phyloP scores from a whole-genome alignment of 305 asterid genomes.

The Solanum hybrid region DNA sequence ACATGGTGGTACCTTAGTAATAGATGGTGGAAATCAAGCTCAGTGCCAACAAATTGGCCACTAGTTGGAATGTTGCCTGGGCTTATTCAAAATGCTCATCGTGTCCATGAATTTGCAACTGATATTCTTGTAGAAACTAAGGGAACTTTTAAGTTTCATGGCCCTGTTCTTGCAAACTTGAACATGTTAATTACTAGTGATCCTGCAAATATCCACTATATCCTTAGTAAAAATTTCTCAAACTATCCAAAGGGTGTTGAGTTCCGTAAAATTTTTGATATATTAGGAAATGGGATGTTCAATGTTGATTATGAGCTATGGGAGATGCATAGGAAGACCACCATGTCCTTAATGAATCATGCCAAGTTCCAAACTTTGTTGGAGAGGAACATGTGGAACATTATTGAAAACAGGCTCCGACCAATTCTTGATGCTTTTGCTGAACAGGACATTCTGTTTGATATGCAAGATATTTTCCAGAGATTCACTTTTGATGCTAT shows the following conservation, averaged over 20 bases:
- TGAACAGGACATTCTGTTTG: neutral
- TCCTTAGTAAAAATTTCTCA: conserved; percentile 11
- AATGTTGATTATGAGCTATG: conserved; percentile 1
- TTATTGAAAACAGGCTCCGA: neutral
- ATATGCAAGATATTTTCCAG: neutral
- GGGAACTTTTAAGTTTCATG: neutral
- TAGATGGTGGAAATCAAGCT: neutral
- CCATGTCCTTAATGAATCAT: neutral
- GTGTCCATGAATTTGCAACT: conserved; percentile 9
- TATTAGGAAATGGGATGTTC: conserved; percentile 10
- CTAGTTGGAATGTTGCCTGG: conserved; percentile 23
- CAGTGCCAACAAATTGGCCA: conserved; percentile 16
- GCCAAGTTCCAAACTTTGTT: neutral
- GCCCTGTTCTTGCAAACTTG: neutral
- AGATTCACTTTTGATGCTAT: neutral
- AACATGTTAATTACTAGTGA: neutral
- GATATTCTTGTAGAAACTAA: conserved; percentile 9
- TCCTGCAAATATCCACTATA: neutral
- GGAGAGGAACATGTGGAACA: neutral
- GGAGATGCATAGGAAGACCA: conserved; percentile 9
- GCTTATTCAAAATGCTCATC: neutral
- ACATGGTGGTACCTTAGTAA: neutral
- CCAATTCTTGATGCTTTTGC: neutral
- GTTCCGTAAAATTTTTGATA: neutral
- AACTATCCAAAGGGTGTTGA: conserved; percentile 12